These are phyloP conservation scores for Aurantiochytrium sp. DNA, from an alignment of 108 stramenopile species.

Conservation along the genomic window DNA sequence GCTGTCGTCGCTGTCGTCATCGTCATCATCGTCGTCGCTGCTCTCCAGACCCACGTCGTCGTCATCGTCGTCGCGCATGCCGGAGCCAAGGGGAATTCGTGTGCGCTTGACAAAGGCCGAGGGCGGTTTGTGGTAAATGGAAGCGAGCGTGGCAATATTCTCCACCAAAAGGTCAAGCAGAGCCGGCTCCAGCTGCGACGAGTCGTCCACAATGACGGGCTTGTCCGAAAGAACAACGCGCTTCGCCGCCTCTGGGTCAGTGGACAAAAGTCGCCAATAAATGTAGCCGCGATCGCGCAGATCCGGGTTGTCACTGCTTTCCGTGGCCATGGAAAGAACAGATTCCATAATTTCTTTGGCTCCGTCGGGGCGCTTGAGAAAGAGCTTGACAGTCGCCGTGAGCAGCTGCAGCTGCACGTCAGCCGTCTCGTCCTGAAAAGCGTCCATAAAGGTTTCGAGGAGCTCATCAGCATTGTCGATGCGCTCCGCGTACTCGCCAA, in stretches of 20 bases:
- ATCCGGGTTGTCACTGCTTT: conserved; percentile 96
- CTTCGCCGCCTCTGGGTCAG: conserved; percentile 95
- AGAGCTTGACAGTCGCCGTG: conserved; percentile 98
- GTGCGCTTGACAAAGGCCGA: conserved; percentile 85
- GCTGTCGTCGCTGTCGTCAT: conserved; percentile 22
- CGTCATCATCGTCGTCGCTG: conserved; percentile 68
- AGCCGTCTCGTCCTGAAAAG: conserved; percentile 87
- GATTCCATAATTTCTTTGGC: conserved; percentile 96
- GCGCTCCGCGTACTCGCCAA: conserved; percentile 99
- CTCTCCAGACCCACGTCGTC: conserved; percentile 56
- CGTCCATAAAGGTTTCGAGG: conserved; percentile 89
- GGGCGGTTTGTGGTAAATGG: conserved; percentile 97
- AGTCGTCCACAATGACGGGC: conserved; percentile 97
- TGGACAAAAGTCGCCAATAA: conserved; percentile 93
- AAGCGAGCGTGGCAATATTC: conserved; percentile 85
- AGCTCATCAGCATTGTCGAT: conserved; percentile 99
- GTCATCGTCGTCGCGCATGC: conserved; percentile 46
- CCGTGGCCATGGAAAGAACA: conserved; percentile 90
- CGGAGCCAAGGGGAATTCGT: conserved; percentile 34
- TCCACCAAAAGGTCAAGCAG: conserved; percentile 79
- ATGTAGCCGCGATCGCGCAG: conserved; percentile 96
- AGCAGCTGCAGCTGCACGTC: conserved; percentile 93
- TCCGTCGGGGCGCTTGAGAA: conserved; percentile 90
- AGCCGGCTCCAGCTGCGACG: conserved; percentile 77
- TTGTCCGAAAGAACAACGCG: conserved; percentile 94